Conservation (phyloP, 2,329 filamentous ascomycete species). For the Ascocoryne sarcoides region DNA sequence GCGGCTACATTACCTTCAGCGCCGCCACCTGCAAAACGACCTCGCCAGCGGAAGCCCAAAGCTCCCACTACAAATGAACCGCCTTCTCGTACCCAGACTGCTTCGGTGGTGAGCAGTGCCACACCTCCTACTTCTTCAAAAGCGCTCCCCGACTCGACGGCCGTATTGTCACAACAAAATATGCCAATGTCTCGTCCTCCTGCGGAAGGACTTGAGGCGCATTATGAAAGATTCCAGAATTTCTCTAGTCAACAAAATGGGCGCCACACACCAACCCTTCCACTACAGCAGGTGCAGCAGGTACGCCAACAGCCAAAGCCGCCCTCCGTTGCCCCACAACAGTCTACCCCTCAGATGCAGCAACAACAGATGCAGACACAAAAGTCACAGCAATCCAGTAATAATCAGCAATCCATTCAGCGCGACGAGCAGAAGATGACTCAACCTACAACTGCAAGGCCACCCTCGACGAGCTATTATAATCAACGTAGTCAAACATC, state of each 20-base stretch:
- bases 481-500: slow-evolving; percentile 19
- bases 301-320: slow-evolving; percentile 23
- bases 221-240: slow-evolving; percentile 26
- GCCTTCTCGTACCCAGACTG: slow-evolving; percentile 19
- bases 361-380: slow-evolving; percentile 15
- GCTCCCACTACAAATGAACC: slow-evolving; percentile 21
- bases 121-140: slow-evolving; percentile 23
- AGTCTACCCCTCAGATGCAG: slow-evolving; percentile 13
- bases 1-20: slow-evolving; percentile 12
- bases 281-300: slow-evolving; percentile 23
- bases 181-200: slow-evolving; percentile 21
- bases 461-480: slow-evolving; percentile 21
- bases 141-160: slow-evolving; percentile 24
- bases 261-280: slow-evolving; percentile 19
- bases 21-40: slow-evolving; percentile 31
- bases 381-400: slow-evolving; percentile 7
- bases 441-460: slow-evolving; percentile 16
- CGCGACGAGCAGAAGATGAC: slow-evolving; percentile 22
- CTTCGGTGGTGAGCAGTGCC: slow-evolving; percentile 21
- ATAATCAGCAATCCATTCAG: slow-evolving; percentile 21
- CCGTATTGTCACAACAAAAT: slow-evolving; percentile 18
- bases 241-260: slow-evolving; percentile 22
- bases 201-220: slow-evolving; percentile 27
- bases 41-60: slow-evolving; percentile 32
- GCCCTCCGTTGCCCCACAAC: slow-evolving; percentile 14